phyloP scores from a whole-genome alignment of 495 filamentous ascomycete species.

The Podospora pseudocomata region DNA sequence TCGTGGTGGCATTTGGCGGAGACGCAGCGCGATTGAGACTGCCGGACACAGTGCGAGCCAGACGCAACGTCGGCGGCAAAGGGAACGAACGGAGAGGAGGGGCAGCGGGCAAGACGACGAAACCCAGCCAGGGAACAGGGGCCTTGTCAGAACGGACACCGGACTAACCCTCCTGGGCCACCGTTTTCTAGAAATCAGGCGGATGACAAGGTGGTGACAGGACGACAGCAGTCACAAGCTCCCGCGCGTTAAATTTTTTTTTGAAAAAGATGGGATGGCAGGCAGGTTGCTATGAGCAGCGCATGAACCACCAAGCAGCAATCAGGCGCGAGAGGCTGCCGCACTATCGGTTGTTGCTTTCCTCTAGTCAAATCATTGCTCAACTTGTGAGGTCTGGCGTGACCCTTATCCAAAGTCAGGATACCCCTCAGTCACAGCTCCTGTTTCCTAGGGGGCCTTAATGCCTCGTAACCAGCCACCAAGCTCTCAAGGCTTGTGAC shows the following conservation, averaged over 20 bases:
- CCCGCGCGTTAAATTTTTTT: background rate
- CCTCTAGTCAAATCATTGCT: conserved; percentile 12
- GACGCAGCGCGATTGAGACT: conserved; percentile 17
- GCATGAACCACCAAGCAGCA: background rate
- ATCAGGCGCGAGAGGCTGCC: conserved; percentile 11
- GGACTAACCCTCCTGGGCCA: conserved; percentile 6
- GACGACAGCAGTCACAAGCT: background rate
- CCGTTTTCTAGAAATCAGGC: background rate
- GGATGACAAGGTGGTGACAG: background rate
- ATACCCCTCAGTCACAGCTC: background rate
- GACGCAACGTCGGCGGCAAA: conserved; percentile 3
- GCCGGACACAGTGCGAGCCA: conserved; percentile 27
- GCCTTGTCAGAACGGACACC: background rate
- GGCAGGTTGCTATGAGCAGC: background rate
- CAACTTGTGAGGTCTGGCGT: conserved; percentile 5
- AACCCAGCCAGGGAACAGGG: background rate
- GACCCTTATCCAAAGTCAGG: conserved; percentile 5
- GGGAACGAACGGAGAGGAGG: conserved; percentile 6
- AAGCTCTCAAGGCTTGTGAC: conserved; percentile 3
- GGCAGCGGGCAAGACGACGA: background rate
- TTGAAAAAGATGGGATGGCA: background rate
- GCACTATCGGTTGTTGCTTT: conserved; percentile 16
- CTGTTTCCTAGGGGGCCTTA: background rate
- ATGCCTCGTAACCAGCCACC: background rate
- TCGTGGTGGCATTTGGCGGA: conserved; percentile 12